These are phyloP conservation scores for Suillus paluster DNA, from an alignment of 768 basidiomycete species.

Conservation along the genomic window DNA sequence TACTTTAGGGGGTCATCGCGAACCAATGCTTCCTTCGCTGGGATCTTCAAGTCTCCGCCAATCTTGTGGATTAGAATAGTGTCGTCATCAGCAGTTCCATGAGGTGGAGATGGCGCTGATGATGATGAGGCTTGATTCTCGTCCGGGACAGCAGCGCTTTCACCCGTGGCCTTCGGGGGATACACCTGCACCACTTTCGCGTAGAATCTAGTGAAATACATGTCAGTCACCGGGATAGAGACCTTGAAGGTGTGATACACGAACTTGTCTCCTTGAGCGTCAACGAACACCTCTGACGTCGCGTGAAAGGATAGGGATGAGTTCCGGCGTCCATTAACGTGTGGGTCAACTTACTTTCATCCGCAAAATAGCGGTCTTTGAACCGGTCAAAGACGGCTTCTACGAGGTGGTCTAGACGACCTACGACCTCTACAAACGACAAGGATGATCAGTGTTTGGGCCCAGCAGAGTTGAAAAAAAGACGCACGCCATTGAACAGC, in stretches of 20 bases:
- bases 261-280: constrained; percentile 86
- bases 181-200: constrained; percentile 81
- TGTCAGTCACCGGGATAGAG: constrained; percentile 8
- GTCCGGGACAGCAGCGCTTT: constrained; percentile 39
- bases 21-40: constrained; percentile 68
- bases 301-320: constrained; percentile 20
- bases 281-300: constrained; percentile 79
- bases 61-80: constrained; percentile 66
- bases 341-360: constrained; percentile 72
- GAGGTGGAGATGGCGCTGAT: constrained; percentile 50
- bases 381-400: constrained; percentile 96
- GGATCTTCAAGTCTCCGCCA: constrained; percentile 78
- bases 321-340: constrained; percentile 12
- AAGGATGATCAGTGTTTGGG: constrained; percentile 16
- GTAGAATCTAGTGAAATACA: constrained; percentile 63
- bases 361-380: constrained; percentile 92
- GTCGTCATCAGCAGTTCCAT: constrained; percentile 49
- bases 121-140: constrained; percentile 39
- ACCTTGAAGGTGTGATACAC: constrained; percentile 24
- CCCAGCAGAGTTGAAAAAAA: constrained; percentile 25
- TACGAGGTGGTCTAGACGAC: constrained; percentile 92
- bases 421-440: constrained; percentile 81
- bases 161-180: constrained; percentile 60
- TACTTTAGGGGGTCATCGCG: constrained; percentile 84
- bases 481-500: constrained; percentile 97